Evolutionary conservation across 139 green algal genomes (phyloP), one percentile per base, ranked within the genome.

Genomic region (Chlorella vulgaris): DNA sequence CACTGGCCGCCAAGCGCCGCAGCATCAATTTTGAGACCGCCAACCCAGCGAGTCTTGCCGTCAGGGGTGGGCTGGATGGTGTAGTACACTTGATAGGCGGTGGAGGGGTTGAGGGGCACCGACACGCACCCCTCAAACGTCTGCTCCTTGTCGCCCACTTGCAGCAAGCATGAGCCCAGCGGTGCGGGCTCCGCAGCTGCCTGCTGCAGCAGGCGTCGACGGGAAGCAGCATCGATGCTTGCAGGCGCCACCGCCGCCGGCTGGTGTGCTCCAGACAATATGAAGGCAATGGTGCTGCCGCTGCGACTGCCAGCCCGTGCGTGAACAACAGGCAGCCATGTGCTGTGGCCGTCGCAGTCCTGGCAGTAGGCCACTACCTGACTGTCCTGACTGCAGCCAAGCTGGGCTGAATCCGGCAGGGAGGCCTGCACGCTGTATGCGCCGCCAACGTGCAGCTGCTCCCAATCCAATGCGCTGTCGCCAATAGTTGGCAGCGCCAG

Each of bases 121-220:
- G 70, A 26, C 50, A 62, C 35, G 70, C 70, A 78, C 28, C 70
- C 50, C 47, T 47, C 47, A 50, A 78, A 78, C 13, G 3, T 29
- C 31, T 35, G 29, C 8, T 43, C 24, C 31, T 61, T 29, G 47
- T 43, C 33, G 8, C 33, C 70, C 33, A 78, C 70, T 28, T 61
- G 21, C 31, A 78, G 50, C 21, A 47, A 51, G 70, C 70, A 78
- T 33, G 65, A 31, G 26, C 39, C 7, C 26, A 60, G 68, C n/a
- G 70, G 35, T 7, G 35, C 1, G 0, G 73, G 73, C 24, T 26
- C 24, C 1, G 53, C 6, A 24, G 29, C 26, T 39, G 47, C 38
- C 19, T 33, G 31, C 73, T 67, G 50, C 22, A 29, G 73, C 35
- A 38, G 33, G 51, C 51, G n/a, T 33, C 73, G 51, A 26, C 51